phyloP scores from a whole-genome alignment of 768 basidiomycete species.

The Phanerochaete carnosa region DNA sequence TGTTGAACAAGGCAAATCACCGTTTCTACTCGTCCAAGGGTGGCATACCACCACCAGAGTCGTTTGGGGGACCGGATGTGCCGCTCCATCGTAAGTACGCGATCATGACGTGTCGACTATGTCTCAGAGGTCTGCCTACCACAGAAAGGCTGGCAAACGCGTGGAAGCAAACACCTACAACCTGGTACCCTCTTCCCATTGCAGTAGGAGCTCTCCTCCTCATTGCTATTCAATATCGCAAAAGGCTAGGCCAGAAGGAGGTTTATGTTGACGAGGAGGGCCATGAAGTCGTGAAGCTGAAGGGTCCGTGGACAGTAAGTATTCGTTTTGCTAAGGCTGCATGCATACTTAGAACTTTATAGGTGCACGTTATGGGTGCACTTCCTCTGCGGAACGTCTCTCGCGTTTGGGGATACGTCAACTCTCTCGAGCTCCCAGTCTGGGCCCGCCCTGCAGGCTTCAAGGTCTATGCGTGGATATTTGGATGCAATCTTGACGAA shows the following conservation, averaged over 20 bases:
- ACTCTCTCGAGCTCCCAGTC: constrained; percentile 87
- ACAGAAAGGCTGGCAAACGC: constrained; percentile 69
- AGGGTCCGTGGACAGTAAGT: constrained; percentile 91
- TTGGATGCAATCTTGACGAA: constrained; percentile 93
- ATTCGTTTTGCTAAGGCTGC: neutral
- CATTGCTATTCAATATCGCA: constrained; percentile 72
- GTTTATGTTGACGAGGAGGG: constrained; percentile 83
- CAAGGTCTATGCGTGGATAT: constrained; percentile 79
- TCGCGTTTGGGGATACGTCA: constrained; percentile 97
- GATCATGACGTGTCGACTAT: neutral
- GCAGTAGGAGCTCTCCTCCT: constrained; percentile 90
- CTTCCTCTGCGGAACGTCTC: constrained; percentile 92
- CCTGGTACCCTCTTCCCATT: constrained; percentile 93
- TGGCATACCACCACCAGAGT: constrained; percentile 9
- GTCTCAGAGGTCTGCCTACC: neutral
- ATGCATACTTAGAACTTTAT: neutral
- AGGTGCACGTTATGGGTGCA: constrained; percentile 97
- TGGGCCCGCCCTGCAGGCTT: constrained; percentile 92
- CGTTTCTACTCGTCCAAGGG: constrained; percentile 12
- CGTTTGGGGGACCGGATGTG: constrained; percentile 13
- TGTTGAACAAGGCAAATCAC: constrained; percentile 9
- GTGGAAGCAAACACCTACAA: constrained; percentile 85
- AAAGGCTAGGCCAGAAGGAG: constrained; percentile 54
- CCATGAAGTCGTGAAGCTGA: constrained; percentile 72
- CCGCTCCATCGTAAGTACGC: constrained; percentile 13